Evolutionary conservation across 2,329 filamentous ascomycete species (phyloP).

Genomic region (Colletotrichum theobromicola): DNA sequence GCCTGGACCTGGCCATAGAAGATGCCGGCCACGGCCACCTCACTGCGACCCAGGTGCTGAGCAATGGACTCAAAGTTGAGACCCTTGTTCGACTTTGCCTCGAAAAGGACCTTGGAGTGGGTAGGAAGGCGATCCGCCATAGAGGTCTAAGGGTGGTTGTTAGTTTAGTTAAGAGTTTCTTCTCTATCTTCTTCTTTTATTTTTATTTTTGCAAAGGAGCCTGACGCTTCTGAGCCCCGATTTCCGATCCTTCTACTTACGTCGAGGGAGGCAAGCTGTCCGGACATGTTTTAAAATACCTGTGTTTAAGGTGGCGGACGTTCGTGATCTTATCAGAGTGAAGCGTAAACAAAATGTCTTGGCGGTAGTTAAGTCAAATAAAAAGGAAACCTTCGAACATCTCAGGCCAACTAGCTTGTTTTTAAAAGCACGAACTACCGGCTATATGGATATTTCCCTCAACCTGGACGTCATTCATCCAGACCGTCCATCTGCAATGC

Average conservation of each 20-base stretch:
- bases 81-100: constrained; percentile 76
- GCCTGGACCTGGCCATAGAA: constrained; percentile 90
- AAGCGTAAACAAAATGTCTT: neutral
- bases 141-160: constrained; percentile 54
- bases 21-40: constrained; percentile 84
- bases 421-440: neutral
- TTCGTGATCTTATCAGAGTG: neutral
- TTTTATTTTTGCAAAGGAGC: neutral
- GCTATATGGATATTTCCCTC: neutral
- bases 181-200: too few relatives aligned
- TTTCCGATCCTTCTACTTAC: constrained; percentile 29
- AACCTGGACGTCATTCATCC: constrained; percentile 9
- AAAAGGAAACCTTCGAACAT: neutral
- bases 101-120: constrained; percentile 77
- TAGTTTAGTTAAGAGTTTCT: neutral
- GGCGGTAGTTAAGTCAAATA: neutral
- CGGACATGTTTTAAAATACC: neutral
- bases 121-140: constrained; percentile 72
- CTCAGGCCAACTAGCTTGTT: neutral
- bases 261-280: constrained; percentile 36
- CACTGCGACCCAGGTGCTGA: constrained; percentile 73
- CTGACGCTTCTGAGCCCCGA: neutral
- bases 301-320: neutral
- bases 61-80: constrained; percentile 83
- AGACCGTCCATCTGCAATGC: neutral